A percentile compares a stretch with the other conserved stretches of the same genome.
Evolutionary conservation across 768 basidiomycete genomes (phyloP).

Genomic region (Pleurotus giganteus): DNA sequence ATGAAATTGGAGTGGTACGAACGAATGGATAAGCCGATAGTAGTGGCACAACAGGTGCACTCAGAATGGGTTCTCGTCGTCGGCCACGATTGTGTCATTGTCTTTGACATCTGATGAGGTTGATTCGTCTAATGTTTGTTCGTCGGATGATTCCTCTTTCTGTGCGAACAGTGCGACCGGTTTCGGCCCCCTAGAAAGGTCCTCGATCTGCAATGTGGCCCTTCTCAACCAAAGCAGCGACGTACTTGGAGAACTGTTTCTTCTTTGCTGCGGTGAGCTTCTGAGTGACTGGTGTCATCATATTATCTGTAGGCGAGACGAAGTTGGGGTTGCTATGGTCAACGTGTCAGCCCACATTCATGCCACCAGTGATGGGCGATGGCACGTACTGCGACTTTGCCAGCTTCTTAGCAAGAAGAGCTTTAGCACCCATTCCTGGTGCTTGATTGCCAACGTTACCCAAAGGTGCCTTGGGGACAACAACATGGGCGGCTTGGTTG

Average conservation of each 20-base stretch:
- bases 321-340: constrained; percentile 74
- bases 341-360: background rate
- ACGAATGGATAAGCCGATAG: constrained; percentile 19
- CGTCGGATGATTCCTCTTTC: constrained; percentile 37
- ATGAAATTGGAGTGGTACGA: constrained; percentile 16
- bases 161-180: constrained; percentile 61
- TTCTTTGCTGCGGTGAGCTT: constrained; percentile 90
- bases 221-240: constrained; percentile 12
- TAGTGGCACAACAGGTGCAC: background rate
- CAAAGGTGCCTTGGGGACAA: constrained; percentile 77
- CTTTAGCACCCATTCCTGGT: constrained; percentile 83
- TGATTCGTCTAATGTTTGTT: constrained; percentile 30
- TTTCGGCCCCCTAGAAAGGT: constrained; percentile 50
- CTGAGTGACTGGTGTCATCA: constrained; percentile 92
- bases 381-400: constrained; percentile 77
- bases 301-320: constrained; percentile 92
- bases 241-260: constrained; percentile 90
- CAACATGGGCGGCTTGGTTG: constrained; percentile 72
- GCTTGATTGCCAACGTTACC: constrained; percentile 60
- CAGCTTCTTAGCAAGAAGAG: constrained; percentile 91
- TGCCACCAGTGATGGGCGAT: background rate
- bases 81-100: constrained; percentile 38
- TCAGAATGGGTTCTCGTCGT: constrained; percentile 77
- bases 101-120: constrained; percentile 23
- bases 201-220: constrained; percentile 10